Evolutionary conservation across 805 yeast genomes (phyloP).

Genomic region (Groenewaldozyma tartarivorans): DNA sequence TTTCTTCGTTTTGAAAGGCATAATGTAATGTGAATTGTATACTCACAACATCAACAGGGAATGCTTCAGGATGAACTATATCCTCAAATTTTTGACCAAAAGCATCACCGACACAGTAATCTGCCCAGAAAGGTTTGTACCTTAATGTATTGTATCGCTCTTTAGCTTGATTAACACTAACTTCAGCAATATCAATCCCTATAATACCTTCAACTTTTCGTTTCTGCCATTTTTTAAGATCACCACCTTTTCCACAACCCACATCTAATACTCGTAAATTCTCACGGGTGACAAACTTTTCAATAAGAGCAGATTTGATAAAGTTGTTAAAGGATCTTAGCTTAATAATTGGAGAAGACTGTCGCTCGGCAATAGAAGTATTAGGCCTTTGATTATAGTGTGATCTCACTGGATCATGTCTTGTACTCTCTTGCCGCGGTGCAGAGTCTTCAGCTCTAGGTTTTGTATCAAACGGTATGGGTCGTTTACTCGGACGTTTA

Average conservation of each 20-base stretch:
- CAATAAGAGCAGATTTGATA: conserved; percentile 76
- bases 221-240: conserved; percentile 77
- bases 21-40: conserved; percentile 92
- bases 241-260: conserved; percentile 99
- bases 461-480: neutral
- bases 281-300: conserved; percentile 38
- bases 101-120: conserved; percentile 88
- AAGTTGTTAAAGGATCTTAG: conserved; percentile 86
- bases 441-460: conserved; percentile 9
- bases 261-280: conserved; percentile 52
- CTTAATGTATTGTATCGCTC: conserved; percentile 56
- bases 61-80: conserved; percentile 59
- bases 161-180: conserved; percentile 76
- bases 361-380: conserved; percentile 50
- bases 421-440: conserved; percentile 9
- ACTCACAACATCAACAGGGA: conserved; percentile 83
- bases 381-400: conserved; percentile 84
- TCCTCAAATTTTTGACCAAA: conserved; percentile 63
- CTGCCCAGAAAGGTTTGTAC: conserved; percentile 54
- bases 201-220: conserved; percentile 66
- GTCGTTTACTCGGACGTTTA: conserved; percentile 1
- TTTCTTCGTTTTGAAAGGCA: conserved; percentile 80
- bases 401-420: conserved; percentile 45
- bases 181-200: conserved; percentile 88
- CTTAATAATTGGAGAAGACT: conserved; percentile 74